Evolutionary conservation across 169 alveolate genomes (phyloP).

Genomic region (Perkinsus chesapeaki): DNA sequence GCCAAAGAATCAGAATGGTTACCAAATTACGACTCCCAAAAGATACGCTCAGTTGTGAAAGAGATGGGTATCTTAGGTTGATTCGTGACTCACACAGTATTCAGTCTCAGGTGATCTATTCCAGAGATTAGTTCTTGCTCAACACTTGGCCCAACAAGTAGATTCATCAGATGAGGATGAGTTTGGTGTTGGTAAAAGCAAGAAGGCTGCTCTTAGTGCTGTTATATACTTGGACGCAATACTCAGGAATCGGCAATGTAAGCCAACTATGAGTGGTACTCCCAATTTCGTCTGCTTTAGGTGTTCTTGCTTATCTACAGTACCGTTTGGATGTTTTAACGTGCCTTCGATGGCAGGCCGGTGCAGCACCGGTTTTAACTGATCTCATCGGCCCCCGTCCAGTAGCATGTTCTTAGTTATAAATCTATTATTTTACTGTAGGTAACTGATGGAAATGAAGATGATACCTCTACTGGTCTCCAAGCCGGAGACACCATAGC

Average conservation of each 20-base stretch:
- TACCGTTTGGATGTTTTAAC: not conserved
- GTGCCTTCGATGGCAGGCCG: not conserved
- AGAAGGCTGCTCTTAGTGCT: not conserved
- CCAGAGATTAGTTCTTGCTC: not conserved
- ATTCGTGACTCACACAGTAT: not conserved
- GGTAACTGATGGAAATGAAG: not conserved
- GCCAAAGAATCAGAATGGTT: not conserved
- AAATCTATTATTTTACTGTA: not conserved
- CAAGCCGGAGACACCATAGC: not conserved
- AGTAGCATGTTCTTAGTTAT: not conserved
- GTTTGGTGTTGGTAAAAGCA: not conserved
- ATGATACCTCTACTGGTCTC: not conserved
- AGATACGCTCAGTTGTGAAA: not conserved
- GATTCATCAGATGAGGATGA: not conserved
- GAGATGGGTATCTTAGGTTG: not conserved
- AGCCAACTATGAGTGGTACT: not conserved
- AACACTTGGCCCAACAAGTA: not conserved
- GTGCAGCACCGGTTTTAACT: not conserved
- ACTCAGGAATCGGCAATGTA: not conserved
- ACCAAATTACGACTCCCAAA: not conserved
- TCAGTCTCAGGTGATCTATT: not conserved
- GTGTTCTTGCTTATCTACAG: not conserved
- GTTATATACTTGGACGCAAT: not conserved
- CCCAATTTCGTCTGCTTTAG: not conserved
- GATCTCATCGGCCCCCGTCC: not conserved